Base-by-base conservation (phyloP, 805 yeast genomes). In the Blastobotrys robertii region DNA sequence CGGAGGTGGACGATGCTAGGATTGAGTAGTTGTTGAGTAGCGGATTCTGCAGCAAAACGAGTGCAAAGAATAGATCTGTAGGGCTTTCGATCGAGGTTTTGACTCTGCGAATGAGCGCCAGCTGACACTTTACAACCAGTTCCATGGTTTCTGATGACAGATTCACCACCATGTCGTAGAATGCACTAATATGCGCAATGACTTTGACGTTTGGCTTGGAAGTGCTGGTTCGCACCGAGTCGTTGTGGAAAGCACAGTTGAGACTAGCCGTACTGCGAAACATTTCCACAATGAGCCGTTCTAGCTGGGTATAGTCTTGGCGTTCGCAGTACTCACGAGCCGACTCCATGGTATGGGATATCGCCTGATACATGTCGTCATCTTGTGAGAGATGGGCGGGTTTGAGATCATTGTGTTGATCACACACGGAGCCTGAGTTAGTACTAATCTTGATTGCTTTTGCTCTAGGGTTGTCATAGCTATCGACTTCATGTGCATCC, bases 11-110 rank as follows among this genome's bases (percentile, higher is more conserved):
- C 39, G 36, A 19, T 19, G 25, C 25, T 19, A 48, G 45, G 38
- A 49, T 30, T 22, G 50, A 48, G 16, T 45, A 46, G 29, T 38
- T 47, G 44, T 47, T 51, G 9, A 84, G 59, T 4, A 73, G 66
- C 0, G 95, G 95, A 28, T 80, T 74, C 45, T 83, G 88, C 41
- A 81, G 59, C 9, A 84, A 61, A 2, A 84, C 74, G 12, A 84
- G 60, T 1, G 84, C 51, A 81, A 85, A 83, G 36, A 66, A 57
- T 25, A 78, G 57, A 14, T 73, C 66, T 1, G 60, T 50, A 0
- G 79, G 72, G 9, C 67, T 62, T 6, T 66, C 68, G 37, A 73
- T 63, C 2, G 75, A 70, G 0, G 80, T 74, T 3, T 65, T 51
- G 13, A 85, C 57, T 30, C 86, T 66, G 39, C 67, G 69, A 19